phyloP scores from a whole-genome alignment of 2,329 filamentous ascomycete genomes.

The Metarhizium sp. region DNA sequence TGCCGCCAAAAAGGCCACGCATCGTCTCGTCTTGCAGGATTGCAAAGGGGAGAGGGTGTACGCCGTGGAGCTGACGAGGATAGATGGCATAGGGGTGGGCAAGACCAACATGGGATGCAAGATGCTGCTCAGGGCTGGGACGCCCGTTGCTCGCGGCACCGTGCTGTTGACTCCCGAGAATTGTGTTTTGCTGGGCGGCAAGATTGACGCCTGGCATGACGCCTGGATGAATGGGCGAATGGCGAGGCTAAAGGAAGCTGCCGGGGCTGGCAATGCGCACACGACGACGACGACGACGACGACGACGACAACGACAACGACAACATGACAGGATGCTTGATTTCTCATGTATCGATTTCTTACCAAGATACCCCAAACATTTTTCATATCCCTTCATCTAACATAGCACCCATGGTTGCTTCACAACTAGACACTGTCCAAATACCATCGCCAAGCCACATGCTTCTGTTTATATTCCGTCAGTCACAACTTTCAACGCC shows the following conservation, averaged over 20 bases:
- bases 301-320: neutral
- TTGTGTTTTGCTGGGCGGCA: constrained; percentile 74
- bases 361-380: neutral
- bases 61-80: constrained; percentile 60
- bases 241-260: constrained; percentile 53
- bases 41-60: constrained; percentile 58
- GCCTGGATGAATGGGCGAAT: constrained; percentile 67
- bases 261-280: constrained; percentile 19
- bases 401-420: neutral
- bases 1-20: constrained; percentile 46
- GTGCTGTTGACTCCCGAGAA: constrained; percentile 64
- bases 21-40: constrained; percentile 79
- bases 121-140: constrained; percentile 57
- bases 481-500: constrained; percentile 31
- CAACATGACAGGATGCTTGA: constrained; percentile 1
- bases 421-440: neutral
- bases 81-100: constrained; percentile 56
- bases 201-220: constrained; percentile 71
- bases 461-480: constrained; percentile 9
- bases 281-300: neutral
- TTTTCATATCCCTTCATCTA: neutral
- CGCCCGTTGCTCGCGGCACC: constrained; percentile 63
- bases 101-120: constrained; percentile 72
- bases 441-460: neutral
- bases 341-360: constrained; percentile 6